A percentile compares a stretch with the other conserved stretches of the same genome.
phyloP scores from a whole-genome alignment of 1,284 basidiomycete genomes.

The Ceratobasidium sp. region DNA sequence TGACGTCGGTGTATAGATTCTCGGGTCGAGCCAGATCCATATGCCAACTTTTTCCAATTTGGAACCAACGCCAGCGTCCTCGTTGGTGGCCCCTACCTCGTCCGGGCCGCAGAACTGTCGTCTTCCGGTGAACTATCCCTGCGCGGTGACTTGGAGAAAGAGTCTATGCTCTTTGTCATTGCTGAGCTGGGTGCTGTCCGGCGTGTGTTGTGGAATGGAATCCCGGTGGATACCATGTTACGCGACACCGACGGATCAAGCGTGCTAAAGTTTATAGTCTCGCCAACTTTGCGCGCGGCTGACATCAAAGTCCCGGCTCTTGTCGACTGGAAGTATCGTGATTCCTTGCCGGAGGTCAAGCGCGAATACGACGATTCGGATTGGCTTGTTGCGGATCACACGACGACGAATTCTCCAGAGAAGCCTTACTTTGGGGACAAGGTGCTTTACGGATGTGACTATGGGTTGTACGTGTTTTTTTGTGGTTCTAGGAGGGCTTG shows the following conservation, averaged over 20 bases:
- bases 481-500: background rate
- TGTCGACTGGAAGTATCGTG: constrained; percentile 74
- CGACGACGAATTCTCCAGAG: constrained; percentile 75
- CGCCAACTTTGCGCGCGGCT: constrained; percentile 63
- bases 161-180: constrained; percentile 65
- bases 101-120: constrained; percentile 62
- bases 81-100: constrained; percentile 70
- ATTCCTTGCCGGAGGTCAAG: constrained; percentile 78
- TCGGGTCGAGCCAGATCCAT: constrained; percentile 49
- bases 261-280: constrained; percentile 21
- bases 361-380: constrained; percentile 68
- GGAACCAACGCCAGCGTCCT: constrained; percentile 67
- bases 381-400: constrained; percentile 78
- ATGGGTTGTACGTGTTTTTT: constrained; percentile 74
- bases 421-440: constrained; percentile 76
- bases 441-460: constrained; percentile 83
- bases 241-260: constrained; percentile 53
- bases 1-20: constrained; percentile 55
- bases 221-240: constrained; percentile 58
- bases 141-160: constrained; percentile 64
- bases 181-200: constrained; percentile 64
- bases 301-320: constrained; percentile 62
- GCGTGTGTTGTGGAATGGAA: constrained; percentile 78
- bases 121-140: constrained; percentile 59
- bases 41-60: constrained; percentile 65